Evolutionary conservation across 2,329 filamentous ascomycete genomes (phyloP), one percentile per base, ranked within the genome.

Genomic region (Fusarium algeriense): DNA sequence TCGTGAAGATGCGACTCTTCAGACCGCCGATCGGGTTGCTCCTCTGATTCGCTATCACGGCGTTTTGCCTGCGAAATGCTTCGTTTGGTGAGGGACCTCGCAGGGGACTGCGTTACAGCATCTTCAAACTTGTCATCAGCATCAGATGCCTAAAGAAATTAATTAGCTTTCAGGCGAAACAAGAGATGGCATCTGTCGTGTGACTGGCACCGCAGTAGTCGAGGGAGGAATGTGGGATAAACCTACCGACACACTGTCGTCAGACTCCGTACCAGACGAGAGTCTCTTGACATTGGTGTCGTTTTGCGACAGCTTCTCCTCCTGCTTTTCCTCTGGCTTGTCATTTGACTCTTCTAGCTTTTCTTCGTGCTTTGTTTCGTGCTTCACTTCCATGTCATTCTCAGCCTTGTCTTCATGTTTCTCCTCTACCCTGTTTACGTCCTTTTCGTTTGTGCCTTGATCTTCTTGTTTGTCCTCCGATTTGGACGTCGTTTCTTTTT

Each of bases 121-220:
- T 97, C 94, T 83, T 97, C 93, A 77, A 97, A 97, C 19, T 88
- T 74, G 43, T 83, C 81, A 38, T 83, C 81, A 35, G 77, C 65
- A 34, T 81, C 81, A 38, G 72, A 71, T 41, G 65, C 63, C 80
- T 83, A 60, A 37, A 20, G 40, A 49, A 55, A 50, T 62, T 53
- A 34, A 60, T 67, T 52, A 73, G 75, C 62, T 73, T 62, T 61
- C 58, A 41, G 52, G 52, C 37, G 38, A 60, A 28, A 60, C 46
- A 69, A 54, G 32, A 58, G 56, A 46, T 66, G 62, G 61, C 59
- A 49, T 62, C 57, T 70, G 67, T 58, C 38, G 74, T 73, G 60
- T 62, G 73, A 73, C 44, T 65, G 44, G 38, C 26, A 53, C 69
- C 45, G 46, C 53, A 56, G 60, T 64, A 32, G 57, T 64, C 41